These are phyloP conservation scores for Aspergillus piperis DNA, from an alignment of 2,329 filamentous ascomycete species.

Conservation along the genomic window DNA sequence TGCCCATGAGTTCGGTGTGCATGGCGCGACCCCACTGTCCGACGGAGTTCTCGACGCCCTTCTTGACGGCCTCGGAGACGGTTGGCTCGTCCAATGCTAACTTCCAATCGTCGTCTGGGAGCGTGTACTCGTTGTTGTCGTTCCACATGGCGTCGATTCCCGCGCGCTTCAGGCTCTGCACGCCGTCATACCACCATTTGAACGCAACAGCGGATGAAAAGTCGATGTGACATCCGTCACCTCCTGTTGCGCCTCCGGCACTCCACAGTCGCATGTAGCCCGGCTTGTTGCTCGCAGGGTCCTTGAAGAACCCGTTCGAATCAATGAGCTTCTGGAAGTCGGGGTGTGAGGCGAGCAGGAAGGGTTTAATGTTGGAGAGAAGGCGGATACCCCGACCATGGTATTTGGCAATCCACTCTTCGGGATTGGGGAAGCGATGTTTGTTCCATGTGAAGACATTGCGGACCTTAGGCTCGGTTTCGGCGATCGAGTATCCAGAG, in stretches of 20 bases:
- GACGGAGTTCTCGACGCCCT: conserved; percentile 51
- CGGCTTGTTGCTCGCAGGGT: conserved; percentile 54
- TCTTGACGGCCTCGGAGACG: conserved; percentile 39
- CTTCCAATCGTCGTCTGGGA: conserved; percentile 66
- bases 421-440: conserved; percentile 69
- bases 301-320: conserved; percentile 63
- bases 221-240: conserved; percentile 70
- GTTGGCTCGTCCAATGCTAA: conserved; percentile 56
- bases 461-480: conserved; percentile 66
- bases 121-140: conserved; percentile 75
- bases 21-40: conserved; percentile 70
- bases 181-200: conserved; percentile 71
- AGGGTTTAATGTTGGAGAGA: conserved; percentile 73
- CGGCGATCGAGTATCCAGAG: conserved; percentile 70
- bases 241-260: conserved; percentile 69
- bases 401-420: conserved; percentile 63
- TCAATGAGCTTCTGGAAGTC: conserved; percentile 64
- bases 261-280: conserved; percentile 69
- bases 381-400: conserved; percentile 66
- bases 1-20: conserved; percentile 71
- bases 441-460: conserved; percentile 73
- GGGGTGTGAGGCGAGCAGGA: conserved; percentile 67
- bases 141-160: conserved; percentile 78
- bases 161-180: conserved; percentile 60
- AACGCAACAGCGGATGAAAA: conserved; percentile 69